Evolutionary conservation across 2,329 filamentous ascomycete genomes (phyloP).

Genomic region (Aspergillus sp.): DNA sequence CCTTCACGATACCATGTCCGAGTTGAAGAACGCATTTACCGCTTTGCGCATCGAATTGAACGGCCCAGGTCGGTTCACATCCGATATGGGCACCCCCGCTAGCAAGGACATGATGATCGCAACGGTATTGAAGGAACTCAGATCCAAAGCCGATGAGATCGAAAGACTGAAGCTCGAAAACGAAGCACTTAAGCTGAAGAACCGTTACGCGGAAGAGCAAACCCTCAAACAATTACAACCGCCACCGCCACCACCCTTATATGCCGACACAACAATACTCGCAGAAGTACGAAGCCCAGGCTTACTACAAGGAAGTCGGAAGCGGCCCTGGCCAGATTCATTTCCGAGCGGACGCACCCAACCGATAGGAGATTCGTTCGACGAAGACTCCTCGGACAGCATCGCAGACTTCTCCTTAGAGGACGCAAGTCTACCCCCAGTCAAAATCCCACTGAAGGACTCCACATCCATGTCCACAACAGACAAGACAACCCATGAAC

Average conservation of each 20-base stretch:
- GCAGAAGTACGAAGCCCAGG: constrained; percentile 38
- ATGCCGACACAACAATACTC: constrained; percentile 17
- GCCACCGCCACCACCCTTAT: constrained; percentile 2
- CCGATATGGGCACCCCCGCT: constrained; percentile 23
- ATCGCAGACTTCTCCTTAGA: constrained; percentile 31
- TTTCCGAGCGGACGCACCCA: constrained; percentile 28
- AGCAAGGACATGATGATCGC: constrained; percentile 39
- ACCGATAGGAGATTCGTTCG: constrained; percentile 36
- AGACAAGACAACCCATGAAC: constrained; percentile 9
- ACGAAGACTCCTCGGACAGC: constrained; percentile 32
- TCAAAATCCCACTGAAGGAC: constrained; percentile 31
- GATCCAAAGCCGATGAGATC: constrained; percentile 42
- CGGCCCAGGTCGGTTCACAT: constrained; percentile 25
- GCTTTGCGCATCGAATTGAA: constrained; percentile 42
- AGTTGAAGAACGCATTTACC: constrained; percentile 43
- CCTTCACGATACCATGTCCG: constrained; percentile 43
- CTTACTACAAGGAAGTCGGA: constrained; percentile 36
- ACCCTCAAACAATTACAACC: constrained; percentile 15
- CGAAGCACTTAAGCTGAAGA: constrained; percentile 40
- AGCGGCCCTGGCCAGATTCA: constrained; percentile 35
- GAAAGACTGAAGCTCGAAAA: constrained; percentile 43
- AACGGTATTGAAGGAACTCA: constrained; percentile 42
- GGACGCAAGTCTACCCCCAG: constrained; percentile 22
- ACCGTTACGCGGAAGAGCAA: constrained; percentile 37
- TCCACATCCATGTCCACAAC: constrained; percentile 12